A percentile compares a stretch with the other conserved stretches of the same genome.
phyloP scores from a whole-genome alignment of 495 filamentous ascomycete species.

The Mytilinidion resinicola region DNA sequence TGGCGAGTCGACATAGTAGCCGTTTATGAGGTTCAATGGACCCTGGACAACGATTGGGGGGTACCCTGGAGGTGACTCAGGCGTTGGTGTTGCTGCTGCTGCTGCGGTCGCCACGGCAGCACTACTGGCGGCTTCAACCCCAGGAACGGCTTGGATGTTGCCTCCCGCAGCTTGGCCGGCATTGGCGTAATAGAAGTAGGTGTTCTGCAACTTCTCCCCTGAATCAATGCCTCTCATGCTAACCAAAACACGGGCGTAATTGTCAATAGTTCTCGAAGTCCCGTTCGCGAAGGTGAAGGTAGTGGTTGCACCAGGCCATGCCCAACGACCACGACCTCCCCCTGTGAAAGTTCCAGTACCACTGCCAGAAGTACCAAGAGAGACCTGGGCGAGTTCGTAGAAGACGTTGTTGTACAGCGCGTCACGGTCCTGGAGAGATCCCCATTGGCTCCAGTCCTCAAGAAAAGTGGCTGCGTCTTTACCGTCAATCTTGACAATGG shows the following conservation, averaged over 20 bases:
- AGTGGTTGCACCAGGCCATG: conserved; percentile 23
- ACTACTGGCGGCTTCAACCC: not conserved
- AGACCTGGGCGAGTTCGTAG: conserved; percentile 24
- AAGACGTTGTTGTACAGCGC: conserved; percentile 29
- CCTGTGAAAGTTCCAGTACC: conserved; percentile 31
- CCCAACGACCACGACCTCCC: conserved; percentile 23
- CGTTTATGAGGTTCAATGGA: conserved; percentile 34
- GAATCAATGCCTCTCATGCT: conserved; percentile 12
- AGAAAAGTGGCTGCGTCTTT: conserved; percentile 28
- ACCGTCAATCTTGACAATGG: conserved; percentile 31
- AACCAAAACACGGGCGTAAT: conserved; percentile 18
- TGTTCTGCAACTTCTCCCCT: conserved; percentile 9
- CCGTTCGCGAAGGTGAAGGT: conserved; percentile 33
- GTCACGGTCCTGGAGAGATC: conserved; percentile 27
- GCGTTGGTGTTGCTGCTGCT: not conserved
- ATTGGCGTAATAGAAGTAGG: conserved; percentile 5
- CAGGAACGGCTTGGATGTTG: not conserved
- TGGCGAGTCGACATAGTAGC: conserved; percentile 42
- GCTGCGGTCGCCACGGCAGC: not conserved
- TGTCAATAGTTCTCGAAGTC: conserved; percentile 16
- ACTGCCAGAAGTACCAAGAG: conserved; percentile 13
- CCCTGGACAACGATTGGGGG: conserved; percentile 42
- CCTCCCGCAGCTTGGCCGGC: not conserved
- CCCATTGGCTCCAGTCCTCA: conserved; percentile 17
- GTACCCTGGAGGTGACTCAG: conserved; percentile 37